phyloP scores from a whole-genome alignment of 2,329 filamentous ascomycete species.

The Alternaria triticimaculans region DNA sequence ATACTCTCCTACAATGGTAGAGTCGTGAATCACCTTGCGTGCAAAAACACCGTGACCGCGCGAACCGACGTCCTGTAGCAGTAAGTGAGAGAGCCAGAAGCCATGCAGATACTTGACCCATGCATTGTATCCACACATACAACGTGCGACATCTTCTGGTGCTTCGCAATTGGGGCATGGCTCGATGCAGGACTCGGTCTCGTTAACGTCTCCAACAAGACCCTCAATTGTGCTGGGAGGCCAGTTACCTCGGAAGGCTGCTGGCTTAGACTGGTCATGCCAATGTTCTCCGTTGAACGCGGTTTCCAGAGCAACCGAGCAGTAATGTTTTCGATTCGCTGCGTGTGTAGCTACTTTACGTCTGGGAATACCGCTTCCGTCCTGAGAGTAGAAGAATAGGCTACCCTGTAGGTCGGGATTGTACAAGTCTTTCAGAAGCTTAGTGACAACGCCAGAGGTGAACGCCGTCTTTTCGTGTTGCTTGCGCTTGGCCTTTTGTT shows the following conservation, averaged over 20 bases:
- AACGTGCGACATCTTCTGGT: not conserved
- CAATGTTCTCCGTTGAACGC: not conserved
- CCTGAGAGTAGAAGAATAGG: not conserved
- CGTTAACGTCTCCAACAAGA: not conserved
- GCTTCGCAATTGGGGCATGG: not conserved
- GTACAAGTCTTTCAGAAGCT: not conserved
- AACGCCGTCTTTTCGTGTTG: not conserved
- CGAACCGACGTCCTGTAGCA: not conserved
- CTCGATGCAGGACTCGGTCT: not conserved
- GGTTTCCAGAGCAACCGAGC: not conserved
- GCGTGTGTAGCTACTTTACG: not conserved
- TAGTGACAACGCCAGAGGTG: not conserved
- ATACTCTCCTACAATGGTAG: not conserved
- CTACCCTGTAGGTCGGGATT: not conserved
- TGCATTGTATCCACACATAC: not conserved
- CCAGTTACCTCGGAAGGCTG: not conserved
- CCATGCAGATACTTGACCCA: not conserved
- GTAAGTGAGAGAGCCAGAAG: not conserved
- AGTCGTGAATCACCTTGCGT: not conserved
- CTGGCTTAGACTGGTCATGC: not conserved
- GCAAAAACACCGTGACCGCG: not conserved
- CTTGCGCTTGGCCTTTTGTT: not conserved
- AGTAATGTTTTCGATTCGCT: not conserved
- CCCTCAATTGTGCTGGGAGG: not conserved
- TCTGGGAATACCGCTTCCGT: not conserved